These are phyloP conservation scores for Saturnispora diversa DNA, from an alignment of 805 yeast species.

Conservation along the genomic window DNA sequence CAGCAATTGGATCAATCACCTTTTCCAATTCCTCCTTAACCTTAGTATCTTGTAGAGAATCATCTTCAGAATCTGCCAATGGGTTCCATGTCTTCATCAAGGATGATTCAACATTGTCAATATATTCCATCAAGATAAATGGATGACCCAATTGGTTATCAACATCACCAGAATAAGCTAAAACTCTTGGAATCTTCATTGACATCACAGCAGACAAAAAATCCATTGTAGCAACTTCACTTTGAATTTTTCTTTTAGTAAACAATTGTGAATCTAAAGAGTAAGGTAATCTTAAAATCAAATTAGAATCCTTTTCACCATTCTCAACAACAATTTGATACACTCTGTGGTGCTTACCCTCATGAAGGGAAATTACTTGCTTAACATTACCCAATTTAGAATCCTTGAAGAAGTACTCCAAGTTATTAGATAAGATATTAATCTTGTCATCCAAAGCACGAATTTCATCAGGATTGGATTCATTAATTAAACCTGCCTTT, in stretches of 20 bases:
- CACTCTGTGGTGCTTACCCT: slow-evolving; percentile 88
- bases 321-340: slow-evolving; percentile 49
- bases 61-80: slow-evolving; percentile 37
- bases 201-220: slow-evolving; percentile 59
- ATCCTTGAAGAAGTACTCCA: slow-evolving; percentile 16
- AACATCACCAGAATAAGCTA: slow-evolving; percentile 53
- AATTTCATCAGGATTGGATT: slow-evolving; percentile 36
- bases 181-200: slow-evolving; percentile 64
- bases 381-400: slow-evolving; percentile 35
- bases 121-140: slow-evolving; percentile 70
- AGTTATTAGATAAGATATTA: slow-evolving; percentile 20
- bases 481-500: slow-evolving; percentile 1
- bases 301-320: slow-evolving; percentile 34
- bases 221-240: slow-evolving; percentile 93
- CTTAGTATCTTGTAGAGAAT: slow-evolving; percentile 42
- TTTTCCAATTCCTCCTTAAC: slow-evolving; percentile 43
- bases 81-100: slow-evolving; percentile 93
- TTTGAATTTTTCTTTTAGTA: slow-evolving; percentile 59
- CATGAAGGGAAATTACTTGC: slow-evolving; percentile 77
- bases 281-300: slow-evolving; percentile 82
- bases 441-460: slow-evolving; percentile 21
- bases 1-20: slow-evolving; percentile 68
- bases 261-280: slow-evolving; percentile 58
- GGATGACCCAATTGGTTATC: slow-evolving; percentile 64
- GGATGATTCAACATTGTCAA: slow-evolving; percentile 55